Evolutionary conservation across 2,329 filamentous ascomycete genomes (phyloP).

Genomic region (Rhinocladiella mackenziei): DNA sequence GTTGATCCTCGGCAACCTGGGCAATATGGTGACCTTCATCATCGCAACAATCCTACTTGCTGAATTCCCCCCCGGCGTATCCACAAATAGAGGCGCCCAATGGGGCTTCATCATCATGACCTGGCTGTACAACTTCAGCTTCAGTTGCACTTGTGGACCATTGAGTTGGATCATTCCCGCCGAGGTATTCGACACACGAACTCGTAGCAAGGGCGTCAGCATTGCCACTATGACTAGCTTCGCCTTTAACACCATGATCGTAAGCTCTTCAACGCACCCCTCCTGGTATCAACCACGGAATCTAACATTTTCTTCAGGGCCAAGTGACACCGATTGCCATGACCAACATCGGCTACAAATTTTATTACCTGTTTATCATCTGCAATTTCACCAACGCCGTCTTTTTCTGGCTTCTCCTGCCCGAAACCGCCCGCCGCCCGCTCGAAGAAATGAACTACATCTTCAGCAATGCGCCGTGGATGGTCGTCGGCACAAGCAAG

Average conservation of each 20-base stretch:
- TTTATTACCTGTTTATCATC: conserved; percentile 59
- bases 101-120: conserved; percentile 75
- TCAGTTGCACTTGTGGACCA: conserved; percentile 67
- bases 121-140: conserved; percentile 77
- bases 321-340: conserved; percentile 63
- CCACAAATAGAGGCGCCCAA: conserved; percentile 52
- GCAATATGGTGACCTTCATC: conserved; percentile 69
- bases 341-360: conserved; percentile 51
- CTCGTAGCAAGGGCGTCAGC: conserved; percentile 68
- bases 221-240: conserved; percentile 70
- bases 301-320: conserved; percentile 32
- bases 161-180: conserved; percentile 56
- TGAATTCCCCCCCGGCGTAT: conserved; percentile 57
- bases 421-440: conserved; percentile 55
- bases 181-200: conserved; percentile 74
- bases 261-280: conserved; percentile 4
- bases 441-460: conserved; percentile 67
- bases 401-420: conserved; percentile 65
- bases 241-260: conserved; percentile 74
- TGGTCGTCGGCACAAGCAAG: conserved; percentile 57
- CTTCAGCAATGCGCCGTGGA: conserved; percentile 61
- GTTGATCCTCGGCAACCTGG: conserved; percentile 67
- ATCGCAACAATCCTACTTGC: conserved; percentile 57
- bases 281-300: too few species aligned
- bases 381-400: conserved; percentile 66